Evolutionary conservation across 1,284 basidiomycete genomes (phyloP).

Genomic region (Ceratobasidium sp.): DNA sequence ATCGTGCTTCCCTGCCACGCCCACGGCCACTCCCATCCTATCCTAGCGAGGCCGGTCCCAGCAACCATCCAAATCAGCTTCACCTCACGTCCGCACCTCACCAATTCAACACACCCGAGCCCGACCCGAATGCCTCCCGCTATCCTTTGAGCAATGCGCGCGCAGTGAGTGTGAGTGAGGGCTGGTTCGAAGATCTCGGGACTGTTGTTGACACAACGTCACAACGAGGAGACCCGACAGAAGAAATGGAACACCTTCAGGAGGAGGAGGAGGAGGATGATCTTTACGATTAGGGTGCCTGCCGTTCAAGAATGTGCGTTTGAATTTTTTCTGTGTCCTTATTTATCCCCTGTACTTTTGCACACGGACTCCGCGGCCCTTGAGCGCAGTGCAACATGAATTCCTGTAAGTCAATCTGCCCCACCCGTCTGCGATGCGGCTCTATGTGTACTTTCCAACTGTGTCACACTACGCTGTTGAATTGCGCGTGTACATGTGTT

Average conservation of each 20-base stretch:
- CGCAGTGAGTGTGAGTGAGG: not conserved
- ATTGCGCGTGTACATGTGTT: not conserved
- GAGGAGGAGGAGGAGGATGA: not conserved
- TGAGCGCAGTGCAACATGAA: not conserved
- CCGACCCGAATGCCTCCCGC: too few relatives aligned
- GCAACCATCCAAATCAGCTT: not conserved
- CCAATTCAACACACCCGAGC: too few relatives aligned
- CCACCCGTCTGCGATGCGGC: not conserved
- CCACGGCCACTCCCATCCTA: not conserved
- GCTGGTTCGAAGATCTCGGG: not conserved
- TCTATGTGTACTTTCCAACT: not conserved
- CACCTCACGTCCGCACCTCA: too few relatives aligned
- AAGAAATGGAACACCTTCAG: too few relatives aligned
- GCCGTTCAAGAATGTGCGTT: not conserved
- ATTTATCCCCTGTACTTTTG: too few relatives aligned
- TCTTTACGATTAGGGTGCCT: not conserved
- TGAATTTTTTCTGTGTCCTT: not conserved
- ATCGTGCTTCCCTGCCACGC: too few relatives aligned
- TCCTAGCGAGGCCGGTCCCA: not conserved
- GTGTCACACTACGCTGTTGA: too few relatives aligned
- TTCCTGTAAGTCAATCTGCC: not conserved
- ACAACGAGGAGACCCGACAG: not conserved
- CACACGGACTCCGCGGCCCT: not conserved
- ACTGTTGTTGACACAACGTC: not conserved
- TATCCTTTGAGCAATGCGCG: not conserved